phyloP scores from a whole-genome alignment of 139 green algal species.

The Micromonas pusilla region DNA sequence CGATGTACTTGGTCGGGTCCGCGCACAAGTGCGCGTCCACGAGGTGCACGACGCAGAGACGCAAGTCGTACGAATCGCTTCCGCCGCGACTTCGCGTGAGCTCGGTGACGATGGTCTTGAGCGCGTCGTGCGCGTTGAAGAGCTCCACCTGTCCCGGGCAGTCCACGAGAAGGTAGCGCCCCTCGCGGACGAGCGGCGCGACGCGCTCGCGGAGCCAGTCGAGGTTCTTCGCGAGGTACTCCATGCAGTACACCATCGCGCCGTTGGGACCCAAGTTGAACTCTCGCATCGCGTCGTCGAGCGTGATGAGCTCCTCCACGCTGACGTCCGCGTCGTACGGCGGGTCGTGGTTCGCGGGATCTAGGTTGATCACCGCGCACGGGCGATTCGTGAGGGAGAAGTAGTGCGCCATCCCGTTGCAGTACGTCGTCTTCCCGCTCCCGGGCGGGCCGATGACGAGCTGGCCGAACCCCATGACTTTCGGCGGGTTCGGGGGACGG shows the following conservation, averaged over 20 bases:
- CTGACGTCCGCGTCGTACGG: conserved; percentile 44
- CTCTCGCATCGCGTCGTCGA: conserved; percentile 85
- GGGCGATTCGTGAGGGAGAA: conserved; percentile 70
- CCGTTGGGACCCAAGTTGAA: conserved; percentile 90
- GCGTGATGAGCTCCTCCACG: conserved; percentile 71
- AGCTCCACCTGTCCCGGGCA: conserved; percentile 44
- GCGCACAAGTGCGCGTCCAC: conserved; percentile 77
- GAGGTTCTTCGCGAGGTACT: conserved; percentile 55
- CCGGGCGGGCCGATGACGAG: conserved; percentile 94
- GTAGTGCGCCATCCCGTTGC: conserved; percentile 78
- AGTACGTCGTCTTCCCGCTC: conserved; percentile 97
- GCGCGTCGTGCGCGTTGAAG: conserved; percentile 24
- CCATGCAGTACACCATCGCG: conserved; percentile 96
- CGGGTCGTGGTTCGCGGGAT: conserved; percentile 19
- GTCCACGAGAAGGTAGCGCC: conserved; percentile 95
- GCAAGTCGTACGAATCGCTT: conserved; percentile 10
- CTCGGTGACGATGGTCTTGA: neutral
- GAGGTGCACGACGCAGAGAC: conserved; percentile 64
- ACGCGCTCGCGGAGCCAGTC: conserved; percentile 88
- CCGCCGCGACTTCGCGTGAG: neutral
- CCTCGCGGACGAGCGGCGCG: conserved; percentile 64
- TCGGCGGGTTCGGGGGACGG: too few relatives aligned
- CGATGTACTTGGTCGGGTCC: conserved; percentile 74
- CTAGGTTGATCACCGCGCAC: conserved; percentile 83
- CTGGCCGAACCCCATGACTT: conserved; percentile 74